Base-by-base conservation (phyloP, 805 yeast genomes). In the Cyberlindnera maritima region DNA sequence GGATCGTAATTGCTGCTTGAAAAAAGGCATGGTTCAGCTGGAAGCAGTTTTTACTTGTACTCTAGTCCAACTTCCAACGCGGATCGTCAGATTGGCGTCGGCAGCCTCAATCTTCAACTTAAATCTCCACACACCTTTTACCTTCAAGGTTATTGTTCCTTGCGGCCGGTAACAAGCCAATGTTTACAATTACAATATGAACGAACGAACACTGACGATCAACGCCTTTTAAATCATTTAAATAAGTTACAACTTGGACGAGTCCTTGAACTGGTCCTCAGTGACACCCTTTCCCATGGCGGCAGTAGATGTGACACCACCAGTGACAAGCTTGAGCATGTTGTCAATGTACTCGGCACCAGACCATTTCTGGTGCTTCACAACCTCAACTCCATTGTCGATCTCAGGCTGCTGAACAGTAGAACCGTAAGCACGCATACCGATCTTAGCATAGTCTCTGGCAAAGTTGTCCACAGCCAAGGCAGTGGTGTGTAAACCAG, bases 201-300 rank as follows among this genome's bases (percentile, higher is more conserved):
- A n/a, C n/a, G n/a, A n/a, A 25, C 28, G 28, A 33, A 15, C 11
- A 17, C 9, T 5, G 35, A 45, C 44, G 48, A 36, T 39, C 44
- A 34, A 45, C 44, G 48, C 13, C 14, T 5, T 10, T 19, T 36
- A 21, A 12, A 36, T 11, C 31, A 14, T 8, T 8, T 31, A 14
- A n/a, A 17, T 14, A 9, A 26, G 4, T 46, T 32, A 52, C 42
- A 52, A 34, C 49, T 49, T 52, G 14, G 50, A 44, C 43, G 44
- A 39, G 36, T 57, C 58, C 55, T 85, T 87, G 75, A 92, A 92
- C 72, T 92, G 98, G 58, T 87, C 95, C 74, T 92, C 98, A 46
- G 98, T 92, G 57, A 92, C 97, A 75, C 98, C 98, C 52, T 85
- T 85, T 64, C 97, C 97, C 97, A 92, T 92, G 41, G 98, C 97